Base-by-base conservation (phyloP, 2,329 filamentous ascomycete species). In the Aspergillus amoenus region DNA sequence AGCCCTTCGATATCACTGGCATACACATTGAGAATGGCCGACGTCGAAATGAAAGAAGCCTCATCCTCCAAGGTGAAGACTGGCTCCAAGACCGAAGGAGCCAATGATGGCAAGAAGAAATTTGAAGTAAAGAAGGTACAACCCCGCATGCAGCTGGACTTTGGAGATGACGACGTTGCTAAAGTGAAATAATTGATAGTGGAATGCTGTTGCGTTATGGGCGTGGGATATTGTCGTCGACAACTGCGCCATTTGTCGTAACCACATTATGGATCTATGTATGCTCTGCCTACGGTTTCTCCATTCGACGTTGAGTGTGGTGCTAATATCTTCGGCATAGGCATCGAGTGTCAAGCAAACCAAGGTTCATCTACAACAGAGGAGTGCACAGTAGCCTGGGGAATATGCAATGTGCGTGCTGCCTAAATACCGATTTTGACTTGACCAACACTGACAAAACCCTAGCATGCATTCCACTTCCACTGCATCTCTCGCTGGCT, bases 191-290 rank as follows among this genome's bases (percentile, higher is more conserved):
- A 37, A 4, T 13, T 27, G 62, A 43, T 70, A 97, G 93, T 99
- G 94, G 94, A 97, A 97, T 69, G 94, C 94, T 0, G 94, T 99
- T 51, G 93, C 94, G 41, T 83, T 99, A 2, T 99, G 94, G 94
- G 94, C 94, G 0, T 99, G 94, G 94, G 94, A 99, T 73, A 99
- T 99, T 58, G 93, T 97, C 32, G 94, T 99, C 60, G 94, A 99
- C 79, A 99, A 99, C 83, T 99, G 94, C 74, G 94, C 94, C 69
- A 99, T 99, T 73, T 99, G 94, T 82, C 86, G 94, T 73, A 99
- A 99, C 75, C 94, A 99, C 76, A 99, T 99, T 77, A 99, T 99
- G 94, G 94, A 99, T 76, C 83, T 99, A 27, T 99, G 94, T 92
- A 80, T 67, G 87, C 76, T 42, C 13, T 39, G 5, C 18, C 15